Percentiles rank a stretch among this genome's conserved stretches.
These are phyloP conservation scores for Boletus tylopilopsis DNA, from an alignment of 768 basidiomycete genomes.

Conservation along the genomic window DNA sequence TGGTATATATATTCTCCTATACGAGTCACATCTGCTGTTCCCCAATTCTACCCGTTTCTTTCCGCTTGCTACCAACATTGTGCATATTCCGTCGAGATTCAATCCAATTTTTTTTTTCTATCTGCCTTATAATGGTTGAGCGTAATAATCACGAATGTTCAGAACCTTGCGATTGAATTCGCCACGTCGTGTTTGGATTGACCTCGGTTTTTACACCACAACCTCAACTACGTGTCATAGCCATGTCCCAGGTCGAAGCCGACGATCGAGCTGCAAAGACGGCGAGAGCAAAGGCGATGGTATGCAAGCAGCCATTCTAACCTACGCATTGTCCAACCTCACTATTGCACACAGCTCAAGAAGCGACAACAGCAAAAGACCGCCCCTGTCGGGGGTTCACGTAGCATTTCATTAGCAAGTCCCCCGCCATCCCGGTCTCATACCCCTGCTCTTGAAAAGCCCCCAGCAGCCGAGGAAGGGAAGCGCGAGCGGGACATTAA, in stretches of 20 bases:
- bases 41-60: slow-evolving; percentile 32
- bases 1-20: slow-evolving; percentile 36
- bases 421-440: slow-evolving; percentile 47
- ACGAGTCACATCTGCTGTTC: slow-evolving; percentile 29
- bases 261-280: slow-evolving; percentile 77
- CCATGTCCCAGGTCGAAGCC: slow-evolving; percentile 44
- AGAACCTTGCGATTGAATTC: neutral
- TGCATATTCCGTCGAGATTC: slow-evolving; percentile 44
- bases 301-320: slow-evolving; percentile 32
- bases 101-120: slow-evolving; percentile 32
- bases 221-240: slow-evolving; percentile 3
- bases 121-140: slow-evolving; percentile 1
- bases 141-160: neutral
- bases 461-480: slow-evolving; percentile 35
- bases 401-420: slow-evolving; percentile 34
- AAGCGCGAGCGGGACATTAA: slow-evolving; percentile 46
- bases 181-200: slow-evolving; percentile 5
- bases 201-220: neutral
- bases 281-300: slow-evolving; percentile 81
- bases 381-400: slow-evolving; percentile 30
- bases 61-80: slow-evolving; percentile 34
- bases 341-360: slow-evolving; percentile 54
- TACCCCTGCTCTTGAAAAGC: slow-evolving; percentile 49
- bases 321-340: neutral
- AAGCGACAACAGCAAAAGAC: slow-evolving; percentile 75